A percentile compares a stretch with the other conserved stretches of the same genome.
Conservation (phyloP, 2,329 filamentous ascomycete species). For the Epichloe aotearoae region DNA sequence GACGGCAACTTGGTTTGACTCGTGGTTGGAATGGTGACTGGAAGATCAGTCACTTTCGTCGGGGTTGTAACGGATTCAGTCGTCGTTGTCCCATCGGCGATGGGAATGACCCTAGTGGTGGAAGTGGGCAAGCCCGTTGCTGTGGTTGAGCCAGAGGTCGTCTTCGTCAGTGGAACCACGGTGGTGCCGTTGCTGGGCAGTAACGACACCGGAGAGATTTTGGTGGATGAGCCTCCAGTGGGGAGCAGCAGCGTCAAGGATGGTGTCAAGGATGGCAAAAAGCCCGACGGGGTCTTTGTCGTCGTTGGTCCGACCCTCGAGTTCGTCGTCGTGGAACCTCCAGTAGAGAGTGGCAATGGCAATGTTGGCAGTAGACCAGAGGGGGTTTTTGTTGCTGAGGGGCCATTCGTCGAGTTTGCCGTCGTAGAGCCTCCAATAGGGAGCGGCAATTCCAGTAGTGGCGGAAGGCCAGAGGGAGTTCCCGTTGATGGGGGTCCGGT, state of each 20-base stretch:
- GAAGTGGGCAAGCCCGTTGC: not conserved
- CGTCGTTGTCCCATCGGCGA: constrained; percentile 5
- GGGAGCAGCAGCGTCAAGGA: not conserved
- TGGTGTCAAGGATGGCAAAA: not conserved
- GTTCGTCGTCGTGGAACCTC: not conserved
- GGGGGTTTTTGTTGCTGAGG: too few relatives aligned
- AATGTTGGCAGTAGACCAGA: not conserved
- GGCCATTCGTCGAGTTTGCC: not conserved
- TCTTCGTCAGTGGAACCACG: constrained; percentile 5
- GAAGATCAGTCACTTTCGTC: constrained; percentile 1
- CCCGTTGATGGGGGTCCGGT: not conserved
- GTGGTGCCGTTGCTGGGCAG: constrained; percentile 7
- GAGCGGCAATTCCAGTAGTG: not conserved
- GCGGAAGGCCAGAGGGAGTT: not conserved
- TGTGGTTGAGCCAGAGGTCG: constrained; percentile 2
- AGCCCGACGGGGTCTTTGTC: not conserved
- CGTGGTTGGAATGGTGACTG: not conserved
- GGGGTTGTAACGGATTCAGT: not conserved
- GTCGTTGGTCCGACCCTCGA: not conserved
- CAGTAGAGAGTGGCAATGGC: not conserved
- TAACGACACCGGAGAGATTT: not conserved
- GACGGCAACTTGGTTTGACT: constrained; percentile 1
- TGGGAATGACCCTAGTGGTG: constrained; percentile 4
- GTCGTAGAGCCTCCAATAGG: not conserved
- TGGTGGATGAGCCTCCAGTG: not conserved